Evolutionary conservation across 1,284 basidiomycete genomes (phyloP).

Genomic region (Inonotus hispidus): DNA sequence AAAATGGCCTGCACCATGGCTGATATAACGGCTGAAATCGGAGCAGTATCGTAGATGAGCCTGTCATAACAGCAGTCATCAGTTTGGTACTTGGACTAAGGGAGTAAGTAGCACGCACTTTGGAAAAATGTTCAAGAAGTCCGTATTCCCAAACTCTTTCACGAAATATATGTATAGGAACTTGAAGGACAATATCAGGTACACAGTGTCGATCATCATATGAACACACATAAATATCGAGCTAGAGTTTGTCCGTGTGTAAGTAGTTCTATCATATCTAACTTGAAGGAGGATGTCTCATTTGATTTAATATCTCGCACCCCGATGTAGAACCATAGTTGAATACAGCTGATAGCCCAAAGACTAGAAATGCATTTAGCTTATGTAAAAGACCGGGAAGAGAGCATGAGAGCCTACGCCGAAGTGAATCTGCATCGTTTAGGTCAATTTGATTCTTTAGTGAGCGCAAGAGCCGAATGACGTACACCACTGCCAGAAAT

Average conservation of each 20-base stretch:
- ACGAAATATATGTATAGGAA: conserved; percentile 14
- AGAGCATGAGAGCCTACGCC: neutral
- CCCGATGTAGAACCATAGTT: conserved; percentile 11
- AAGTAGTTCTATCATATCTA: neutral
- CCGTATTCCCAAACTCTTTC: conserved; percentile 5
- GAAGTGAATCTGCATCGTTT: neutral
- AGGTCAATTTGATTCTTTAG: neutral
- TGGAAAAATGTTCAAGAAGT: neutral
- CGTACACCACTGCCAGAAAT: neutral
- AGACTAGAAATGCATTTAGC: neutral
- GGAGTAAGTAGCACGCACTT: neutral
- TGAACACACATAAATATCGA: neutral
- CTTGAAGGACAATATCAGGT: neutral
- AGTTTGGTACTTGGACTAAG: neutral
- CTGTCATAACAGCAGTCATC: neutral
- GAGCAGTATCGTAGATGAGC: neutral
- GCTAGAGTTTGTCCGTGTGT: neutral
- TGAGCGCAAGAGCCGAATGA: neutral
- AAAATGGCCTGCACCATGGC: neutral
- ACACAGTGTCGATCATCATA: neutral
- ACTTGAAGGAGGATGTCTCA: neutral
- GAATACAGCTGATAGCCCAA: conserved; percentile 10
- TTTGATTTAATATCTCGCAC: neutral
- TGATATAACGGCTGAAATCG: neutral
- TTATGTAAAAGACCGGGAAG: too few species aligned